Evolutionary conservation across 768 basidiomycete species (phyloP), one percentile per base, ranked within the genome.

Genomic region (Lactifluus rugatus): DNA sequence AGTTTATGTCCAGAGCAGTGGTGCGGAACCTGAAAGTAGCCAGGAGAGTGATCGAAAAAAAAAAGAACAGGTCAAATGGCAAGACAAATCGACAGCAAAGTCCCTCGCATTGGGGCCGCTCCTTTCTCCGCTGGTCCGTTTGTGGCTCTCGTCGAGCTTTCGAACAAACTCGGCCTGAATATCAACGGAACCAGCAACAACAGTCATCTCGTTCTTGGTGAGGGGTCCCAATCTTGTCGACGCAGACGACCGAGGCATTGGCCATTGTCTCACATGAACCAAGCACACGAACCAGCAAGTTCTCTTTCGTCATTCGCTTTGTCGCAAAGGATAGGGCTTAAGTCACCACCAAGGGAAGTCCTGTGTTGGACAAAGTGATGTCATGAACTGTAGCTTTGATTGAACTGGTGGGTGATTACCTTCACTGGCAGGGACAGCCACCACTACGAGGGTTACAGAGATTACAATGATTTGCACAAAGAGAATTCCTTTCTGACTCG

Each of bases 231-330:
- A 93, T 95, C 75, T 95, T 94, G 77, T 94, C 93, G 14, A 93
- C 94, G 72, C 92, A 93, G 3, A 97, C 82, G 58, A 97, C 93
- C 21, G 89, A 94, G 5, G 95, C 90, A 65, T 97, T 97, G 21
- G 90, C 95, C 95, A 98, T 98, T 0, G 93, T 98, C 74, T 99
- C 96, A 72, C 95, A 98, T 13, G 93, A 93, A 6, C 90, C 90
- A 34, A 99, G 82, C 5, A 97, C 90, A 54, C 95, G 93, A 31
- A 98, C 96, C 44, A 99, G 82, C 0, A 98, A 77, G 53, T 96
- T 96, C 71, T 93, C 89, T 67, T 85, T 81, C 9, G 94, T 90
- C 96, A 98, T 98, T n/a, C 95, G 86, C 66, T 89, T 93, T 48
- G 96, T 99, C 0, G 95, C 96, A 67, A 98, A 99, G 0, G 96